phyloP scores from a whole-genome alignment of 139 green algal species.

The Micromonas pusilla region DNA sequence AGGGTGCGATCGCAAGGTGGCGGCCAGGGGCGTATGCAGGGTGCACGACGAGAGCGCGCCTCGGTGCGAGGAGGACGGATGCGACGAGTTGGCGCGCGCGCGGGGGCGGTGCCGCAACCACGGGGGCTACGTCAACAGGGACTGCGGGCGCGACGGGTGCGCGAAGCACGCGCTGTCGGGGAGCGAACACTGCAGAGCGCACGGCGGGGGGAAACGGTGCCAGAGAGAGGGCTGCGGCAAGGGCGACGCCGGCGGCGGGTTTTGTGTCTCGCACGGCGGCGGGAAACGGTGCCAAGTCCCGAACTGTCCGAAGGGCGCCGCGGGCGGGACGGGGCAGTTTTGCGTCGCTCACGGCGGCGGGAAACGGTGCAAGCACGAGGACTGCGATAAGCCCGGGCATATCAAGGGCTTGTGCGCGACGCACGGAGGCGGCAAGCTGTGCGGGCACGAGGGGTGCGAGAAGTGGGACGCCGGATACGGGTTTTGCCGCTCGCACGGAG shows the following conservation, averaged over 20 bases:
- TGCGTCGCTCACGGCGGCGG: slow-evolving; percentile 11
- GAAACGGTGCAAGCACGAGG: neutral
- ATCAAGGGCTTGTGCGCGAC: neutral
- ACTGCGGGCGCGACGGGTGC: neutral
- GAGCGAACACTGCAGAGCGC: neutral
- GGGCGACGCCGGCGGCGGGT: neutral
- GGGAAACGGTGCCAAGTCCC: neutral
- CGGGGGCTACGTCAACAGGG: neutral
- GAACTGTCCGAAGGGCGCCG: neutral
- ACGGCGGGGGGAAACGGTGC: slow-evolving; percentile 4
- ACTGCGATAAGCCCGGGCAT: neutral
- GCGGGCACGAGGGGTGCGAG: neutral
- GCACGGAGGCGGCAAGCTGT: slow-evolving; percentile 12
- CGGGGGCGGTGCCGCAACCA: neutral
- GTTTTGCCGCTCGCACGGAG: neutral
- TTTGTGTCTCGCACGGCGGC: neutral
- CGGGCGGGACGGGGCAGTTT: neutral
- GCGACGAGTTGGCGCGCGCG: neutral
- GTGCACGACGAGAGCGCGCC: neutral
- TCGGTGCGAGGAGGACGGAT: neutral
- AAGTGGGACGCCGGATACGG: neutral
- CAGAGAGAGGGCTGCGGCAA: neutral
- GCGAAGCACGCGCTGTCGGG: neutral
- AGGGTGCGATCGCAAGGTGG: neutral
- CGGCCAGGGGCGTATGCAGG: neutral